Percentiles rank a stretch among this genome's conserved stretches.
Conservation (phyloP, 139 green algal species). For the Coccomyxa sp. region DNA sequence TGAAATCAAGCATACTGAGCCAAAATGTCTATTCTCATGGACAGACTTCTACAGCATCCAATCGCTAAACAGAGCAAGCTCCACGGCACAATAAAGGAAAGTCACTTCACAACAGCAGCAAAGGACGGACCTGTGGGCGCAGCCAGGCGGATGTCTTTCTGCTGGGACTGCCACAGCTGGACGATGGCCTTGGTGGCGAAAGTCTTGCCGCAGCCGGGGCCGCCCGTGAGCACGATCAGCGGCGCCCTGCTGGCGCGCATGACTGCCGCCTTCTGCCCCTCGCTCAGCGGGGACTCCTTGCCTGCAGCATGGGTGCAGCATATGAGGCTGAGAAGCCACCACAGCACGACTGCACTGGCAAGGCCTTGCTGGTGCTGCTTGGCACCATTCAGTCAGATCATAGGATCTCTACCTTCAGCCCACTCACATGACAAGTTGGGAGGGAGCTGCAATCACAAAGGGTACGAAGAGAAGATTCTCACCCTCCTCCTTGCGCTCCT, state of each 20-base stretch:
- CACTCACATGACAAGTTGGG: too few species aligned
- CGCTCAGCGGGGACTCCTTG: constrained; percentile 15
- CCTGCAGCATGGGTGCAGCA: background rate
- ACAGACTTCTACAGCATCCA: too few species aligned
- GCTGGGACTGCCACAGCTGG: constrained; percentile 41
- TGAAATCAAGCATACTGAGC: too few species aligned
- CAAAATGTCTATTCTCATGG: too few species aligned
- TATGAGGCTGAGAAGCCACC: too few species aligned
- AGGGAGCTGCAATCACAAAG: too few species aligned
- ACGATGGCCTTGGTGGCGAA: constrained; percentile 44
- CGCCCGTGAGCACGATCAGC: constrained; percentile 63
- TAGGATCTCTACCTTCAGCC: background rate
- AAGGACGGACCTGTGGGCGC: constrained; percentile 49
- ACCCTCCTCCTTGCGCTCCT: background rate
- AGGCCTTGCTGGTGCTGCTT: background rate
- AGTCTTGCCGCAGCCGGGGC: constrained; percentile 72
- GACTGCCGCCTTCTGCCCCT: constrained; percentile 46
- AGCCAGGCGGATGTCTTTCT: constrained; percentile 46
- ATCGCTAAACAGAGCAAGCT: too few species aligned
- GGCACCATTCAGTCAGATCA: background rate
- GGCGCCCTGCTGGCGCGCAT: constrained; percentile 34
- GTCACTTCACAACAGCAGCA: too few species aligned
- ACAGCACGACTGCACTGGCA: too few species aligned
- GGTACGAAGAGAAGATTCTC: too few species aligned
- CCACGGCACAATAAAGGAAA: background rate